Conservation (phyloP, 768 basidiomycete genomes). For the Heimioporus sp. region DNA sequence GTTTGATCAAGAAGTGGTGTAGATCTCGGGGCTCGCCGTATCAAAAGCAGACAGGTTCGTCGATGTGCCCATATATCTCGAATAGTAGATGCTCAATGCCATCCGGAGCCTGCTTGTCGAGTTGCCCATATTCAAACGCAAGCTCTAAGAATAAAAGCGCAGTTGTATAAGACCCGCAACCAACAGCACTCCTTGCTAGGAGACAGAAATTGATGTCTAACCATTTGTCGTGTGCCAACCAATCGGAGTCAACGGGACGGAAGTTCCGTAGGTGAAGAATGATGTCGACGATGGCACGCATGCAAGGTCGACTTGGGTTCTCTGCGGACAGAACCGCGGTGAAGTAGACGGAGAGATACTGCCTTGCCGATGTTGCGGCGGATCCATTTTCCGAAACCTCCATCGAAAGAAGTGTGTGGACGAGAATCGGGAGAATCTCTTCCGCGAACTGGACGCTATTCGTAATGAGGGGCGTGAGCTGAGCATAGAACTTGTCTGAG, state of each 20-base stretch:
- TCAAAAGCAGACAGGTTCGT: conserved; percentile 98
- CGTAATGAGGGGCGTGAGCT: conserved; percentile 58
- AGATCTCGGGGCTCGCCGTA: conserved; percentile 79
- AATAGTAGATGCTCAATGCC: conserved; percentile 73
- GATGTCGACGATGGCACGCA: conserved; percentile 63
- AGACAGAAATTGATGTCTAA: conserved; percentile 71
- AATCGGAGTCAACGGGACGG: conserved; percentile 37
- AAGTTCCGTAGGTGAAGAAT: conserved; percentile 81
- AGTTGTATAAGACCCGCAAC: conserved; percentile 84
- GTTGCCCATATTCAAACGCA: conserved; percentile 48
- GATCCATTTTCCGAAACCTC: conserved; percentile 14
- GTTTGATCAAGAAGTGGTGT: conserved; percentile 74
- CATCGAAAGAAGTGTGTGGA: conserved; percentile 60
- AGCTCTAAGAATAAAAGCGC: conserved; percentile 89
- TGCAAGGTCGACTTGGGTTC: conserved; percentile 42
- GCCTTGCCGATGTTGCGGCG: conserved; percentile 5
- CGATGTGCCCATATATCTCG: conserved; percentile 91
- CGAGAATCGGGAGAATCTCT: conserved; percentile 68
- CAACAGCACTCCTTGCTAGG: conserved; percentile 69
- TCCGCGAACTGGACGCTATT: conserved; percentile 58
- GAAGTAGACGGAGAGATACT: conserved; percentile 22
- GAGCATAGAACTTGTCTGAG: conserved; percentile 63
- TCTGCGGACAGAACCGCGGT: conserved; percentile 26
- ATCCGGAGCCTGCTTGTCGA: conserved; percentile 24
- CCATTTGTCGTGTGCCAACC: conserved; percentile 74